These are phyloP conservation scores for Dryas drummondii DNA, from an alignment of 306 rosid species.

Conservation along the genomic window DNA sequence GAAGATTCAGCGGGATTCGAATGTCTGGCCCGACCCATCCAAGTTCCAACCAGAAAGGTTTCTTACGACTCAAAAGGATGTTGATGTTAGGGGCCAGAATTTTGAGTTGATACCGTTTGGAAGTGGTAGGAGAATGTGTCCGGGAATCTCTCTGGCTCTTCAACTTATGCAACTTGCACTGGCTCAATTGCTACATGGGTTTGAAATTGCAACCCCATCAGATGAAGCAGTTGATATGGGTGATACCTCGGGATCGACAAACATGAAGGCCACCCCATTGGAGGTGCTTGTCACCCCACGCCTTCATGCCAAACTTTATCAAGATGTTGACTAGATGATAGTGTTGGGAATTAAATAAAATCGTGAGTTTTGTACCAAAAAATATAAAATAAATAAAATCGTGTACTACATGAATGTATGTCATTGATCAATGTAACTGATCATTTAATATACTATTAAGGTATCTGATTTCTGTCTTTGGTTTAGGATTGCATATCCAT, in stretches of 20 bases:
- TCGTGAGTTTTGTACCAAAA: no score
- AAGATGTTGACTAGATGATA: no score
- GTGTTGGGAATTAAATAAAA: no score
- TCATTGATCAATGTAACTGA: no score
- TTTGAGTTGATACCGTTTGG: constrained; percentile 36
- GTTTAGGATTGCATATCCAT: no score
- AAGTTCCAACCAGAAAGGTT: constrained; percentile 33
- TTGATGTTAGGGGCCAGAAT: constrained; percentile 26
- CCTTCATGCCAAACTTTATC: neutral
- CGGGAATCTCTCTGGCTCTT: constrained; percentile 25
- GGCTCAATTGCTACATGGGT: constrained; percentile 21
- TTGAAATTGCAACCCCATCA: neutral
- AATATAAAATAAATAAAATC: no score
- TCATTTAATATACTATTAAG: no score
- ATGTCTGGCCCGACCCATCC: constrained; percentile 32
- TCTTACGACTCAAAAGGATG: neutral
- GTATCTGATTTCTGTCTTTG: no score
- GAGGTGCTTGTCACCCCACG: constrained; percentile 20
- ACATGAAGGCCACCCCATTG: constrained; percentile 14
- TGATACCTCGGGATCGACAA: constrained; percentile 5
- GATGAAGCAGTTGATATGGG: constrained; percentile 23
- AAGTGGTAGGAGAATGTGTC: constrained; percentile 41
- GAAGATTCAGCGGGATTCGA: constrained; percentile 35
- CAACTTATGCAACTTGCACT: constrained; percentile 24
- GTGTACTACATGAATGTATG: no score